Conservation (phyloP, 495 filamentous ascomycete genomes). For the Penicillium canescens region DNA sequence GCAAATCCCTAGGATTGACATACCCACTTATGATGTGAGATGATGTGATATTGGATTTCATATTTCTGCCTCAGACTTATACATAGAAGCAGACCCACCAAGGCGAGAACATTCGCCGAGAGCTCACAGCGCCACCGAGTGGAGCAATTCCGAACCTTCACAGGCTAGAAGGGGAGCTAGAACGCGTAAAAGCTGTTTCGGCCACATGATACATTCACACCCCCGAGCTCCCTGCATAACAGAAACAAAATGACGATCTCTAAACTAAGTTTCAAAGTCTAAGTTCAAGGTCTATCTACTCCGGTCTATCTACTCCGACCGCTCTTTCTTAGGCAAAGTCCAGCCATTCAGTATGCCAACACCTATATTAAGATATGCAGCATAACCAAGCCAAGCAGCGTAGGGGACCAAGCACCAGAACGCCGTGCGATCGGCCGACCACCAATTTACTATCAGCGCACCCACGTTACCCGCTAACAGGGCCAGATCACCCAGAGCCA, state of each 20-base stretch:
- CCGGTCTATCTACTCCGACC: constrained; percentile 9
- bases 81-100: constrained; percentile 21
- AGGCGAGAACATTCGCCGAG: constrained; percentile 13
- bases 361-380: constrained; percentile 33
- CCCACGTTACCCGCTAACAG: constrained; percentile 67
- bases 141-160: background rate
- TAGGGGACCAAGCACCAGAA: constrained; percentile 79
- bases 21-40: background rate
- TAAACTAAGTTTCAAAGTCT: too few species aligned
- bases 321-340: constrained; percentile 12
- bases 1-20: too few species aligned
- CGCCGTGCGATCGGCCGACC: constrained; percentile 66
- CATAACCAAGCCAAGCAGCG: constrained; percentile 78
- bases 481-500: constrained; percentile 74
- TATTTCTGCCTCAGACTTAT: constrained; percentile 3
- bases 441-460: constrained; percentile 73
- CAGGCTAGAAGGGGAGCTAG: background rate
- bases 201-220: too few species aligned
- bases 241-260: background rate
- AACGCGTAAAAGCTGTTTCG: background rate
- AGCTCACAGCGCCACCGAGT: constrained; percentile 15
- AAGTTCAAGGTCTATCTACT: background rate
- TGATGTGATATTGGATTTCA: background rate
- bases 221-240: too few species aligned
- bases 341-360: constrained; percentile 23